A percentile compares a stretch with the other conserved stretches of the same genome.
Conservation (phyloP, 164 flowering plant genomes). For the Magnolia kwangsiensis region DNA sequence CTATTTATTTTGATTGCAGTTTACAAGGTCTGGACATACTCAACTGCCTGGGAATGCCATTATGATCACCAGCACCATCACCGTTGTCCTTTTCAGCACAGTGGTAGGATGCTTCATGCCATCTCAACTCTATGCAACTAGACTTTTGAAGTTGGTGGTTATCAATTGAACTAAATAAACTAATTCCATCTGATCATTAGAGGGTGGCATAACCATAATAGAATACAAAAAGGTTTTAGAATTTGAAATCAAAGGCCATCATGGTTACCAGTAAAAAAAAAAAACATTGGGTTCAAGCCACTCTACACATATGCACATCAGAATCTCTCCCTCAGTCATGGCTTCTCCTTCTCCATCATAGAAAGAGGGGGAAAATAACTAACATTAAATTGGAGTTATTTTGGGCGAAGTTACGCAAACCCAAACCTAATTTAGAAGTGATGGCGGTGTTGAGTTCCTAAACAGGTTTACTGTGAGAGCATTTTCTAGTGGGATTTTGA, state of each 20-base stretch:
- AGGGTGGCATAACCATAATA: too few relatives aligned
- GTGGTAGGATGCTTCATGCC: conserved; percentile 56
- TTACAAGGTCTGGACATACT: conserved; percentile 65
- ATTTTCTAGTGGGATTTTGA: too few relatives aligned
- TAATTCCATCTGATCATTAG: too few relatives aligned
- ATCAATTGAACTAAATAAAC: neutral
- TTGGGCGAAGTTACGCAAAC: too few relatives aligned
- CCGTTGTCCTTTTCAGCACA: conserved; percentile 92
- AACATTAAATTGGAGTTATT: too few relatives aligned
- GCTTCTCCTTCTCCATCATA: neutral
- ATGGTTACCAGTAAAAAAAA: neutral
- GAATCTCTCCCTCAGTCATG: neutral
- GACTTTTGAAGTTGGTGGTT: neutral
- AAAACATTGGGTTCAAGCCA: neutral
- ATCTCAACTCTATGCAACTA: neutral
- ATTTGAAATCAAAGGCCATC: neutral
- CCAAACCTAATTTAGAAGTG: too few relatives aligned
- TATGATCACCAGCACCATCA: conserved; percentile 93
- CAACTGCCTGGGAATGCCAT: conserved; percentile 66
- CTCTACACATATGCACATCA: neutral
- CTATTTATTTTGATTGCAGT: conserved; percentile 43
- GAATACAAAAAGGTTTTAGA: too few relatives aligned
- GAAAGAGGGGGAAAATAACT: too few relatives aligned
- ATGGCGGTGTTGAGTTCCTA: too few relatives aligned
- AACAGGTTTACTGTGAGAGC: too few relatives aligned